phyloP scores from a whole-genome alignment of 495 filamentous ascomycete genomes.

The Lepraria neglecta region DNA sequence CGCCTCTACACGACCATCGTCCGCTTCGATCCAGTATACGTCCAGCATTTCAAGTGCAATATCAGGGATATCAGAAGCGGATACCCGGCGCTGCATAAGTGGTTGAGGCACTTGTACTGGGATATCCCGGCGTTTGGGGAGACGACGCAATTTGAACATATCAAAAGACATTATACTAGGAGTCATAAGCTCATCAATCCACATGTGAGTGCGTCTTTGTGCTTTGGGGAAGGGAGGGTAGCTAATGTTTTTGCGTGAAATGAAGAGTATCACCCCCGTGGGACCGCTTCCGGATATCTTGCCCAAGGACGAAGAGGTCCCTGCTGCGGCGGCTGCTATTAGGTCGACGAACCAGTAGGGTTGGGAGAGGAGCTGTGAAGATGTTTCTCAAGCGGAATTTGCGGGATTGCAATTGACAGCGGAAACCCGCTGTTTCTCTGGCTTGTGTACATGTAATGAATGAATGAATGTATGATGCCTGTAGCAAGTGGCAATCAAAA shows the following conservation, averaged over 20 bases:
- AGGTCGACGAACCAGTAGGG: constrained; percentile 25
- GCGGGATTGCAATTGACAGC: no score
- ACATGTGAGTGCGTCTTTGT: constrained; percentile 19
- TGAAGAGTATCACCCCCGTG: constrained; percentile 54
- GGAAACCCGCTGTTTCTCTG: no score
- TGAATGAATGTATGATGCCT: no score
- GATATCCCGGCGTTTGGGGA: constrained; percentile 53
- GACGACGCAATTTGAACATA: constrained; percentile 64
- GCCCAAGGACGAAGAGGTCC: constrained; percentile 54
- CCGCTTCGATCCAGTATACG: constrained; percentile 82
- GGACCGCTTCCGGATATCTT: constrained; percentile 59
- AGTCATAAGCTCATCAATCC: constrained; percentile 64
- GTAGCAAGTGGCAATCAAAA: no score
- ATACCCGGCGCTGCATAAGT: constrained; percentile 61
- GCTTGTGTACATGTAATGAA: no score
- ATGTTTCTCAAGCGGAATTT: no score
- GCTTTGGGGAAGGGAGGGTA: neutral
- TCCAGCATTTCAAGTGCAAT: constrained; percentile 94
- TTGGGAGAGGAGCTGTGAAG: neutral
- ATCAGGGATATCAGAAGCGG: constrained; percentile 73
- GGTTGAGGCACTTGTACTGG: constrained; percentile 66
- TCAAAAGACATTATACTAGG: constrained; percentile 67
- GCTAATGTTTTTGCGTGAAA: neutral
- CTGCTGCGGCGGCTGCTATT: constrained; percentile 42
- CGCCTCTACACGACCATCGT: constrained; percentile 76